Evolutionary conservation across 2,329 filamentous ascomycete genomes (phyloP), one percentile per base, ranked within the genome.

Genomic region (Monilinia laxa): DNA sequence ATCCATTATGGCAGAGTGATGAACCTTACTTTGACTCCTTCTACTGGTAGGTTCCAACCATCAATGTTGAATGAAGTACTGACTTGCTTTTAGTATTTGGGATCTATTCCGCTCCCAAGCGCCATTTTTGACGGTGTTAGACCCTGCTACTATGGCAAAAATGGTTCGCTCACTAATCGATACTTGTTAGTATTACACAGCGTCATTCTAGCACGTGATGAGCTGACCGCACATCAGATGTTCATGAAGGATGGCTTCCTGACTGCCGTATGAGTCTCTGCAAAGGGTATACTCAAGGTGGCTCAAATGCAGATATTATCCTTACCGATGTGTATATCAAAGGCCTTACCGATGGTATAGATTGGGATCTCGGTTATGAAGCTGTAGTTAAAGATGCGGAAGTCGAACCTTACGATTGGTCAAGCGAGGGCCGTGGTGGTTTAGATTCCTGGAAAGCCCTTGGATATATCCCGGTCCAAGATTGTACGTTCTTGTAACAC

Each of bases 11-110:
- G 87, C 69, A 83, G 5, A 87, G 84, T 62, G 80, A 80, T 4
- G 88, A 90, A 75, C 89, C 88, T 0, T 92, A 92, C 72, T 92
- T 89, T 73, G 89, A 92, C 75, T 90, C 87, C 1, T 91, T 89
- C 72, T 93, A 92, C 76, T 75, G 74, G 71, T 71, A 62, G 53
- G 68, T 16, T 14, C 20, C n/a, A n/a, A 58, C 31, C 16, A 16
- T 3, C 14, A 14, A n/a, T 20, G 7, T 51, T 23, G 35, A 35
- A 20, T 14, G 18, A 9, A 25, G 18, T 45, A 53, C 38, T 31
- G 14, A 52, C 23, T 12, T 16, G 1, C 0, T 31, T 42, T 18
- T 14, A 31, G 88, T 70, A 86, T 91, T 11, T 92, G 89, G 89
- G 89, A 92, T 71, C 84, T 84, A 0, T 91, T 90, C 71, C 82